Evolutionary conservation across 2,329 filamentous ascomycete species (phyloP), one percentile per base, ranked within the genome.

Genomic region (Epichloe coenophiala): DNA sequence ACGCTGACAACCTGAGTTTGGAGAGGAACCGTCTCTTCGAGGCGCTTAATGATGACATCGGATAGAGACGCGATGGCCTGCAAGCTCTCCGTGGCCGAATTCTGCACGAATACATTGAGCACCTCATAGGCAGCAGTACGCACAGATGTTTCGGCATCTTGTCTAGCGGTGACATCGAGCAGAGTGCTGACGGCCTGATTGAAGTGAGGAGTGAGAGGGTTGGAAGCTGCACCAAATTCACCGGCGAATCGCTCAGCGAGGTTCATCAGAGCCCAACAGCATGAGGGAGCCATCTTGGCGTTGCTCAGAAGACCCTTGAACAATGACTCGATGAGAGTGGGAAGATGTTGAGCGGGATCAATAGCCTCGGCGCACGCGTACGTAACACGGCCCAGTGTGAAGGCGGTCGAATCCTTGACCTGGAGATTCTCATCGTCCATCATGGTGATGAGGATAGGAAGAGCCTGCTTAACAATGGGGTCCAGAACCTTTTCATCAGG

Each of bases 201-300:
- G 73, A 98, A 98, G 71, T 96, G 88, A 55, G 84, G 81, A 2
- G 90, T 95, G 47, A 98, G 75, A 42, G 88, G 78, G 71, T 97
- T 98, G 60, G 84, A 74, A 41, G 74, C 60, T 54, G 83, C 84
- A 47, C 87, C 88, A 51, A 83, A 77, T 50, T 96, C 90, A 52
- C 89, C 88, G 33, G 89, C 87, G 65, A 97, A 98, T 54, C 90
- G 85, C 65, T 98, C 93, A 11, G 93, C 91, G 64, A 98, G 73
- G 71, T 97, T 98, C 88, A 98, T 97, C 58, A 98, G 73, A 35
- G 93, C 90, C 93, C 94, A 96, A 73, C 93, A 98, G 81, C 93
- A 97, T 33, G 93, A 98, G 50, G 88, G 83, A 35, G 91, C 93
- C 83, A 98, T 98, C 79, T 95, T 96, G 53, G 89, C 85, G 65